These are phyloP conservation scores for Cadophora sp. DNA, from an alignment of 2,329 filamentous ascomycete genomes.

Conservation along the genomic window DNA sequence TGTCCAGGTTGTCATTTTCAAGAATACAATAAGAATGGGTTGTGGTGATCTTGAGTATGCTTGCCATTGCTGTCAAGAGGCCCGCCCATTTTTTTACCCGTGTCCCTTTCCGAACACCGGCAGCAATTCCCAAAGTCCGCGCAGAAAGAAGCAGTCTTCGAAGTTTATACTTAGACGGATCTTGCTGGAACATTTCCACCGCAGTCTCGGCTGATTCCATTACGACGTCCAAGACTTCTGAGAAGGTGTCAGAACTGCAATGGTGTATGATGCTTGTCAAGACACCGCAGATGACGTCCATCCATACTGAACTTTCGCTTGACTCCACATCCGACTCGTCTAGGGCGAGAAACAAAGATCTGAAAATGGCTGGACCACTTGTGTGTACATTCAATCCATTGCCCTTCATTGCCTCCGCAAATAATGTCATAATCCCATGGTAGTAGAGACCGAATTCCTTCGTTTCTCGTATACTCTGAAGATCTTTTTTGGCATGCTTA, in stretches of 20 bases:
- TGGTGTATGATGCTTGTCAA: constrained; percentile 85
- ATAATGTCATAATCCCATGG: constrained; percentile 89
- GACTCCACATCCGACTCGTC: constrained; percentile 56
- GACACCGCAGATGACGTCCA: constrained; percentile 74
- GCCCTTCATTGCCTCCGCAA: constrained; percentile 80
- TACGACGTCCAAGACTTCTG: constrained; percentile 68
- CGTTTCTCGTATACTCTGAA: constrained; percentile 59
- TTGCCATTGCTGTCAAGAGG: constrained; percentile 63
- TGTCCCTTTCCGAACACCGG: constrained; percentile 82
- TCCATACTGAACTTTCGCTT: constrained; percentile 56
- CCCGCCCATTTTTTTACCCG: constrained; percentile 75
- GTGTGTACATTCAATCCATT: constrained; percentile 66
- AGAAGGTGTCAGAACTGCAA: constrained; percentile 75
- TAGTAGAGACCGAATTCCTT: constrained; percentile 74
- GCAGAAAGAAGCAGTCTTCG: constrained; percentile 57
- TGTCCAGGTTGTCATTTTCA: constrained; percentile 44
- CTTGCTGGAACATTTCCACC: constrained; percentile 48
- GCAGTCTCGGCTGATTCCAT: constrained; percentile 53
- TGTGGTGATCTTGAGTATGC: constrained; percentile 57
- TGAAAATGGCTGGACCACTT: constrained; percentile 60
- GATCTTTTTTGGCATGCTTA: constrained; percentile 72
- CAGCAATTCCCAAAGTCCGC: constrained; percentile 69
- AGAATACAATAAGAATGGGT: constrained; percentile 44
- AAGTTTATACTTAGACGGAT: constrained; percentile 42
- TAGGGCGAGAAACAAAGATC: constrained; percentile 52